Evolutionary conservation across 2,329 filamentous ascomycete species (phyloP), one percentile per base, ranked within the genome.

Genomic region (Aureobasidium leucospermi): DNA sequence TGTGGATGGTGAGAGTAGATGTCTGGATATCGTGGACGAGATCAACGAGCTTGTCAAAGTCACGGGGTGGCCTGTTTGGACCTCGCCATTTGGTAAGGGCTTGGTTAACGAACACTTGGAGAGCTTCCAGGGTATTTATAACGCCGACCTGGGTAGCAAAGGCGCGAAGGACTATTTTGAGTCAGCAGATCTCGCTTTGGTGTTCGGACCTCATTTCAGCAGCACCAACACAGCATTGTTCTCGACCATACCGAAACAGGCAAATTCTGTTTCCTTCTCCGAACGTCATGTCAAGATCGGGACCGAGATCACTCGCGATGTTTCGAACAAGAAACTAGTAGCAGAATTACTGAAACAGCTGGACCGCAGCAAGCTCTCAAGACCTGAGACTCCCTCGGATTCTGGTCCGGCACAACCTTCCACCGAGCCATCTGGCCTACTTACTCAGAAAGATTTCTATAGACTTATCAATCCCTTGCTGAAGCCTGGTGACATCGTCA

Each of bases 1-100:
- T 8, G 85, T 95, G 6, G 91, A 96, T 71, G 89, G 88, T 38
- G 94, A 90, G 67, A 87, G 89, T 11, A 85, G 91, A 64, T 85
- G 90, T 23, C 15, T 47, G n/a, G 42, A 48, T 28, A 10, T 80
- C 32, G 63, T 74, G 1, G 67, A 75, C 0, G 70, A 76, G 15
- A 67, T 79, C 1, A 71, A 80, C 58, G 64, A 72, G n/a, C 66
- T 83, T n/a, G 73, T 79, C 6, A 41, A 47, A 9, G 67, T 73
- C 32, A 81, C 78, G 0, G 67, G 69, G 1, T 79, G 78, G 70
- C 79, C 80, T 0, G 80, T 77, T 0, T 79, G 74, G 67, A 76
- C 74, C 1, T 76, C 77, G 0, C 71, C 72, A 0, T 79, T 79
- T 31, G 79, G 78, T 3, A 82, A 82, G 66, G 75, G 80, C 1